Conservation (phyloP, 345 rosid genomes). For the Turritis glabra region DNA sequence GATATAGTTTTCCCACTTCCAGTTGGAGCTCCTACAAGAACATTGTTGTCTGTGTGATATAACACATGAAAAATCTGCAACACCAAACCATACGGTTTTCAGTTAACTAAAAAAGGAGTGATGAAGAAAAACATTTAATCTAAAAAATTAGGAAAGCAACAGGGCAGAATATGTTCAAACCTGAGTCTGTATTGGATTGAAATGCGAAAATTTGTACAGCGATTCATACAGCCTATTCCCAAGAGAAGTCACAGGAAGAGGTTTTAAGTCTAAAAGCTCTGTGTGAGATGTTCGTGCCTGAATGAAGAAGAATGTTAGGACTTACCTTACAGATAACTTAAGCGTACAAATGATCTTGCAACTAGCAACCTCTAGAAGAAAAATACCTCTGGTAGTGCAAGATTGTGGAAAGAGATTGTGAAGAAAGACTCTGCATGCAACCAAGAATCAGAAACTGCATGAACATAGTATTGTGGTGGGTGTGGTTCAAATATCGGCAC, state of each 20-base stretch:
- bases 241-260: conserved; percentile 90
- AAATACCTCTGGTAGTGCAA: conserved; percentile 82
- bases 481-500: conserved; percentile 99
- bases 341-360: conserved; percentile 8
- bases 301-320: conserved; percentile 33
- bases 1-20: conserved; percentile 99
- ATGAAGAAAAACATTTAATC: conserved; percentile 1
- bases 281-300: conserved; percentile 86
- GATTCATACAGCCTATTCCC: conserved; percentile 66
- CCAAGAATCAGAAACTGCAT: conserved; percentile 99
- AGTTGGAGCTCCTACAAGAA: conserved; percentile 96
- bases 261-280: conserved; percentile 91
- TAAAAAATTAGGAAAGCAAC: conserved; percentile 18
- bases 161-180: conserved; percentile 42
- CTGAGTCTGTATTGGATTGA: conserved; percentile 99
- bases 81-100: conserved; percentile 32
- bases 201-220: conserved; percentile 90
- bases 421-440: conserved; percentile 90
- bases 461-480: conserved; percentile 94
- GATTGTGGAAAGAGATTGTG: conserved; percentile 88
- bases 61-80: conserved; percentile 86
- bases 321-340: neutral
- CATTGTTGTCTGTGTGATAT: conserved; percentile 89
- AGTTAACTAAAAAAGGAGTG: conserved; percentile 13
- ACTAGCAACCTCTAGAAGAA: conserved; percentile 17